Conservation (phyloP, 2,329 filamentous ascomycete genomes). For the Paecilomyces fulvus region DNA sequence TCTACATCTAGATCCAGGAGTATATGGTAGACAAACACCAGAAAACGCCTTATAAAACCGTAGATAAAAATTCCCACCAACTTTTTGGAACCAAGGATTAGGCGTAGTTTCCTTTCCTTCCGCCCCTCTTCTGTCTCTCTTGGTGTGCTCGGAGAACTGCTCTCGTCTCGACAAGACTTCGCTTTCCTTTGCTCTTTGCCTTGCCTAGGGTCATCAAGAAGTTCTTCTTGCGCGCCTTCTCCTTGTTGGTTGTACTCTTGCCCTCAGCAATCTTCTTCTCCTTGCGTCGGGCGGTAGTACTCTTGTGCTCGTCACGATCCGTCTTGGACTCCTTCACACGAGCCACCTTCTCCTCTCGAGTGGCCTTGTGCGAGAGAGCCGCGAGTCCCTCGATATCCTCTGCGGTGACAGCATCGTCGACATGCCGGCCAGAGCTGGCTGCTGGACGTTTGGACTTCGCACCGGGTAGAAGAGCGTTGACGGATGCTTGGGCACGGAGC, state of each 20-base stretch:
- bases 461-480: constrained; percentile 54
- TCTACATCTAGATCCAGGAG: background rate
- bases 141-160: constrained; percentile 75
- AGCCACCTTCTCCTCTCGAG: constrained; percentile 81
- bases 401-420: constrained; percentile 82
- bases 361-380: constrained; percentile 62
- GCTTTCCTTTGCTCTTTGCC: constrained; percentile 90
- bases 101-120: constrained; percentile 62
- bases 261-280: constrained; percentile 80
- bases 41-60: background rate
- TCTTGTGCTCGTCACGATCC: constrained; percentile 71
- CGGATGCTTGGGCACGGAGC: constrained; percentile 63
- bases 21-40: background rate
- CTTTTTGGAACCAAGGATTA: constrained; percentile 1
- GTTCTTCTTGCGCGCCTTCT: constrained; percentile 97
- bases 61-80: background rate
- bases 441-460: constrained; percentile 36
- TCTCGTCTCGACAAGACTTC: constrained; percentile 77
- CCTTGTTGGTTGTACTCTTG: constrained; percentile 94
- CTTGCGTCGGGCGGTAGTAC: constrained; percentile 72
- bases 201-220: constrained; percentile 97
- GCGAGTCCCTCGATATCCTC: constrained; percentile 85
- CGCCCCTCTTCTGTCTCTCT: constrained; percentile 74
- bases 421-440: constrained; percentile 53
- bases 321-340: constrained; percentile 76